Evolutionary conservation across 129 eudicot species (phyloP), one percentile per base, ranked within the genome.

Genomic region (Heracleum sosnowskyi): DNA sequence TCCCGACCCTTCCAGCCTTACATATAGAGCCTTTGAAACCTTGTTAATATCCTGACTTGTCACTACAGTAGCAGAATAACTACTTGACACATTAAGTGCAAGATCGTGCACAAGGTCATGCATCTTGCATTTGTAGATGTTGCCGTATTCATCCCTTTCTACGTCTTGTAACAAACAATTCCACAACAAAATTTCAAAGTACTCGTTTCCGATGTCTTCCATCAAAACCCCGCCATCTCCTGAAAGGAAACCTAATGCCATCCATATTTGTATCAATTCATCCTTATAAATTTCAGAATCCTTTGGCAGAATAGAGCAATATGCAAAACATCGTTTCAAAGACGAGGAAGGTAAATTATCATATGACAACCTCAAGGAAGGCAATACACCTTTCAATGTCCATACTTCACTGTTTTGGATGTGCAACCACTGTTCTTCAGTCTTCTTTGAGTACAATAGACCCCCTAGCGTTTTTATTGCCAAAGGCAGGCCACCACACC

Each of bases 221-320:
- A 78, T 74, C 10, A 66, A 15, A 10, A 4, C 20, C 31, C 73
- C 34, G 36, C 35, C 36, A 31, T 12, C 44, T 11, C 16, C n/a
- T 31, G 69, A 51, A 37, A 84, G 84, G 49, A 80, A 72, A 31
- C 87, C 87, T 62, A 77, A 57, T 11, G 84, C 87, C 87, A 84
- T 81, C 87, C 84, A 84, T 35, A 80, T 70, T 40, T 80, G 49
- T 33, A 84, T 46, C 20, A 80, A 7, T 35, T 66, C 46, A 69
- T 84, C 76, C n/a, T 47, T 80, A 1, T 37, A 5, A 15, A 81
- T 60, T 1, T 9, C 2, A 13, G 7, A 22, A 77, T 80, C 82
- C 37, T 84, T 78, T 4, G 60, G 51, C 7, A 77, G 49, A 6
- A 73, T 39, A 1, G 79, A 24, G 24, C 39, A 66, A 66, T 66